phyloP scores from a whole-genome alignment of 352 stramenopile genomes.

The Detonula confervacea region DNA sequence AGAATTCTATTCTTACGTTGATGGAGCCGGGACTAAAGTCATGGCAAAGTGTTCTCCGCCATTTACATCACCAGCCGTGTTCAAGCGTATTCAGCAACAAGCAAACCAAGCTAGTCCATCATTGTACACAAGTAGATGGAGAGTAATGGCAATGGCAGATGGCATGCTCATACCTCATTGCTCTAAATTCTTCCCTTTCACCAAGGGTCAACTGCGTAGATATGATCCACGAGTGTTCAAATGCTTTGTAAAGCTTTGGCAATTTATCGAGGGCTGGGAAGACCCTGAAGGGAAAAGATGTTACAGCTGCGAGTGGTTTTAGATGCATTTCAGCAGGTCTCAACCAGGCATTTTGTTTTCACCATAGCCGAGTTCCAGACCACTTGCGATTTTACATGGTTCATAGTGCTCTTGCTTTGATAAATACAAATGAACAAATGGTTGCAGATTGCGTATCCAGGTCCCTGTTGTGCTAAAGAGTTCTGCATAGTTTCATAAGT shows the following conservation, averaged over 20 bases:
- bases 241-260: conserved; percentile 71
- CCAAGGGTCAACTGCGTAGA: conserved; percentile 67
- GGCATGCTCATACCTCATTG: conserved; percentile 57
- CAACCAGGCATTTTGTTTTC: too few relatives aligned
- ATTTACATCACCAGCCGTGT: conserved; percentile 60
- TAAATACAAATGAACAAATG: too few relatives aligned
- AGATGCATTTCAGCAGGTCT: conserved; percentile 6
- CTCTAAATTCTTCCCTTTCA: conserved; percentile 86
- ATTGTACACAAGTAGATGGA: conserved; percentile 27
- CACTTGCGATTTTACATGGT: too few relatives aligned
- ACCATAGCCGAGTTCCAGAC: too few relatives aligned
- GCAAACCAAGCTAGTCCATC: conserved; percentile 26
- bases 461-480: too few relatives aligned
- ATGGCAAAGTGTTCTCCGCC: conserved; percentile 71
- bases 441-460: too few relatives aligned
- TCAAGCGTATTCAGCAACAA: conserved; percentile 52
- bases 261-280: conserved; percentile 68
- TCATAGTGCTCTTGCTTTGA: too few relatives aligned
- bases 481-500: too few relatives aligned
- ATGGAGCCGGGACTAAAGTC: conserved; percentile 40
- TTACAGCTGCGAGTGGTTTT: conserved; percentile 46
- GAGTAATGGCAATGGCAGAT: conserved; percentile 21
- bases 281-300: conserved; percentile 50
- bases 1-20: conserved; percentile 66
- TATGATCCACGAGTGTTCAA: conserved; percentile 67